Evolutionary conservation across 768 basidiomycete genomes (phyloP).

Genomic region (Boletus reticuloceps): DNA sequence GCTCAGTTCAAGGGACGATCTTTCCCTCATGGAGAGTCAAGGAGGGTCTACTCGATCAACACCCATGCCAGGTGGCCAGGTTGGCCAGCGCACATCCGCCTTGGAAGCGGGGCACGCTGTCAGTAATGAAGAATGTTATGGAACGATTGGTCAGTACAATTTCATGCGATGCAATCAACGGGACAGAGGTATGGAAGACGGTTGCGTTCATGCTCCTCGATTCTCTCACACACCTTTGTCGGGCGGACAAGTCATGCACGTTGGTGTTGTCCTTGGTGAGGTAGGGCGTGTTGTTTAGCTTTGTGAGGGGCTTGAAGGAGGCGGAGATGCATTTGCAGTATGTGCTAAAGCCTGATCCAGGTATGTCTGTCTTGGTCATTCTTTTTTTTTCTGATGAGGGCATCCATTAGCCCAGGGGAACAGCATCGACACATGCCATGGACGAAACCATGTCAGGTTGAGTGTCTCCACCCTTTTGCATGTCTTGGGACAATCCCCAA

Average conservation of each 20-base stretch:
- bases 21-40: conserved; percentile 38
- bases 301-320: conserved; percentile 83
- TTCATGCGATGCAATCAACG: conserved; percentile 91
- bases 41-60: conserved; percentile 24
- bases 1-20: conserved; percentile 39
- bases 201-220: conserved; percentile 91
- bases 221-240: conserved; percentile 70
- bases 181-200: conserved; percentile 95
- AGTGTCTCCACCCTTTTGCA: too few relatives aligned
- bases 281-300: conserved; percentile 77
- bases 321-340: conserved; percentile 69
- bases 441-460: too few relatives aligned
- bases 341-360: conserved; percentile 86
- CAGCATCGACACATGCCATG: too few relatives aligned
- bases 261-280: conserved; percentile 58
- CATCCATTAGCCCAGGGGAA: too few relatives aligned
- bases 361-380: conserved; percentile 43
- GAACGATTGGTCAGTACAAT: conserved; percentile 73
- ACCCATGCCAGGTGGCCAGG: conserved; percentile 13
- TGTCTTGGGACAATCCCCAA: too few relatives aligned
- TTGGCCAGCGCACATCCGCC: conserved; percentile 25
- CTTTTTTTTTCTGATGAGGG: neutral
- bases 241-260: conserved; percentile 62
- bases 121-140: conserved; percentile 61
- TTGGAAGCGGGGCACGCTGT: conserved; percentile 64